A percentile compares a stretch with the other conserved stretches of the same genome.
phyloP scores from a whole-genome alignment of 305 asterid genomes.

The Stenogyne calaminthoides region DNA sequence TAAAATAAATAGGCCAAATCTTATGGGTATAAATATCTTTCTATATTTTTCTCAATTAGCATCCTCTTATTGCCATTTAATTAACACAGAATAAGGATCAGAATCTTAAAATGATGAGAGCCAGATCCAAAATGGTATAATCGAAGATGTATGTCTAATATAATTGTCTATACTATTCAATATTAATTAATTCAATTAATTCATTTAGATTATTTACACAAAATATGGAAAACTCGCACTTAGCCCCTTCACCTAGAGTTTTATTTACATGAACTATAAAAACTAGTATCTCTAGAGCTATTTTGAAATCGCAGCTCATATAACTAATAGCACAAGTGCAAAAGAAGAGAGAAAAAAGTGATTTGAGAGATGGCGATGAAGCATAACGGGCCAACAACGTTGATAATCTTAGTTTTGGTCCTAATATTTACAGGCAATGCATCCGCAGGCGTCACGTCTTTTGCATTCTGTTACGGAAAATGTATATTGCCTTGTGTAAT shows the following conservation, averaged over 20 bases:
- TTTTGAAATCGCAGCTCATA: background rate
- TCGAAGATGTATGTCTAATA: no score
- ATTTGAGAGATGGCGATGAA: background rate
- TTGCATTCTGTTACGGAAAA: constrained; percentile 20
- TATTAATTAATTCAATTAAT: background rate
- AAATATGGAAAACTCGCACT: background rate
- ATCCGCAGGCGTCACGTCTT: background rate
- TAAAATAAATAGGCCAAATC: no score
- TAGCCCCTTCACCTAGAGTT: background rate
- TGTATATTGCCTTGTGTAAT: background rate
- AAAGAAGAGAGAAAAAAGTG: background rate
- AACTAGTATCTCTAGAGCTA: background rate
- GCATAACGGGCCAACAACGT: background rate
- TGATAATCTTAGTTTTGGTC: background rate
- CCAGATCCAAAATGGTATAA: no score
- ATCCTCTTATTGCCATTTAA: no score
- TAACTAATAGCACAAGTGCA: background rate
- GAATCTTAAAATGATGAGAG: no score
- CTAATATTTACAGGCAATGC: constrained; percentile 17
- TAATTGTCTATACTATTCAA: no score
- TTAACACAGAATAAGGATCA: no score
- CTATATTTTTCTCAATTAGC: no score
- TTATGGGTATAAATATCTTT: no score
- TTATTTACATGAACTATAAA: constrained; percentile 7
- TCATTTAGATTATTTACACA: background rate